Evolutionary conservation across 1,284 basidiomycete species (phyloP).

Genomic region (Ceratobasidium sp.): DNA sequence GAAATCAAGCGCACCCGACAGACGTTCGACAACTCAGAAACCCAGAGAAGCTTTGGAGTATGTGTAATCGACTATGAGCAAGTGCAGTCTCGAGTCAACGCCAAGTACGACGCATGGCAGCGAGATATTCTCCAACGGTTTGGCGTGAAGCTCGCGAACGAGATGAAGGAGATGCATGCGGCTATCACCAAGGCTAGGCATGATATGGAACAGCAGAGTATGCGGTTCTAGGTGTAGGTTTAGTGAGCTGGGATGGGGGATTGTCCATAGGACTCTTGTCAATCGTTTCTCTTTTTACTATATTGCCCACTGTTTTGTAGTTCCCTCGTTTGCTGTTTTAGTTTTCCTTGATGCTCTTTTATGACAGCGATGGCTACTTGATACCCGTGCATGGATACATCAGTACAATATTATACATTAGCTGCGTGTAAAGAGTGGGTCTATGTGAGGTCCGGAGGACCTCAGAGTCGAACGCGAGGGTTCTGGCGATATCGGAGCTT

Average conservation of each 20-base stretch:
- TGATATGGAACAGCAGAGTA: conserved; percentile 86
- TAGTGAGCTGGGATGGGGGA: too few species aligned
- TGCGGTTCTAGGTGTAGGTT: conserved; percentile 23
- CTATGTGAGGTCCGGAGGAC: background rate
- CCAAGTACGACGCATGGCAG: conserved; percentile 99
- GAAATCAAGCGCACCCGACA: conserved; percentile 97
- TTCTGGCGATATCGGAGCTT: too few species aligned
- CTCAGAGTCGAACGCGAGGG: conserved; percentile 68
- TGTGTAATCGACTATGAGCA: conserved; percentile 98
- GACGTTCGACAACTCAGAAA: conserved; percentile 97
- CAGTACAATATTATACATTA: conserved; percentile 46
- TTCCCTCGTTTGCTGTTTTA: conserved; percentile 44
- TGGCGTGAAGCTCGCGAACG: conserved; percentile 89
- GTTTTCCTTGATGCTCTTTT: conserved; percentile 33
- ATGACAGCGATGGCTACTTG: conserved; percentile 45
- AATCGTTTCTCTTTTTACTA: conserved; percentile 23
- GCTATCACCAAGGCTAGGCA: conserved; percentile 92
- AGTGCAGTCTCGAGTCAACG: conserved; percentile 96
- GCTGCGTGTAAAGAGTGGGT: conserved; percentile 25
- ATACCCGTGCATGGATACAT: conserved; percentile 45
- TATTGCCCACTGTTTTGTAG: conserved; percentile 43
- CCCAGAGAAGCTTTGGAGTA: conserved; percentile 90
- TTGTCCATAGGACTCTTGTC: conserved; percentile 23
- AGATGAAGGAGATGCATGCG: conserved; percentile 97
- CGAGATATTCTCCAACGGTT: conserved; percentile 92